Percentiles rank a stretch among this genome's conserved stretches.
These are phyloP conservation scores for Paecilomyces niveus DNA, from an alignment of 2,329 filamentous ascomycete species.

Conservation along the genomic window DNA sequence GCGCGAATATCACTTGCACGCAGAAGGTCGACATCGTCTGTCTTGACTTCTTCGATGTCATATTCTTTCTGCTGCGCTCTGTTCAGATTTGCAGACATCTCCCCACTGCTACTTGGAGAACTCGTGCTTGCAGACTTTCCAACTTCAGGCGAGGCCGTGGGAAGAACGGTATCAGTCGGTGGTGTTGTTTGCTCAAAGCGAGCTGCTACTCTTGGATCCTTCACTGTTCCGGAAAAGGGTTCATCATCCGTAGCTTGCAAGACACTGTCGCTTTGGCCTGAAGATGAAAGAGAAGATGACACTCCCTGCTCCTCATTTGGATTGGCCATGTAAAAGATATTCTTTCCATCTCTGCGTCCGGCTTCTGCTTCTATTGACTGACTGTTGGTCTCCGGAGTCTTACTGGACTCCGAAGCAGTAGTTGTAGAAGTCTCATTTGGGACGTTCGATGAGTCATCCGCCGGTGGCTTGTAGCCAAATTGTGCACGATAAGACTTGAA, in stretches of 20 bases:
- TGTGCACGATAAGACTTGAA: background rate
- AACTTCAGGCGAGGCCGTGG: background rate
- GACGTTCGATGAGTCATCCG: background rate
- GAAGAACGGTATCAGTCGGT: background rate
- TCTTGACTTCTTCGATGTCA: slow-evolving; percentile 10
- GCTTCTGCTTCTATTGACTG: background rate
- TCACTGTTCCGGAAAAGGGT: background rate
- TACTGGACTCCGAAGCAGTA: background rate
- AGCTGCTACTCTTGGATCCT: background rate
- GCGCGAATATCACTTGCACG: slow-evolving; percentile 30
- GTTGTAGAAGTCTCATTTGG: background rate
- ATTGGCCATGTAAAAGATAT: background rate
- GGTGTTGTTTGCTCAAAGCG: background rate
- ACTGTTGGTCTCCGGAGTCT: background rate
- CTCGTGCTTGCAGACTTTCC: background rate
- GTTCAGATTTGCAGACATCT: background rate
- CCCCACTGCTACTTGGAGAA: background rate
- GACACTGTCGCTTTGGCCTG: background rate
- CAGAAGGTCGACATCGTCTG: slow-evolving; percentile 26
- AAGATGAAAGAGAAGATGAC: background rate
- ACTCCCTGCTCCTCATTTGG: background rate
- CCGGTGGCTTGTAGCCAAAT: background rate
- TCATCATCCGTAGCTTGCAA: background rate
- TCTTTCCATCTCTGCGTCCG: background rate
- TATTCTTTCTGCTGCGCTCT: slow-evolving; percentile 1